These are phyloP conservation scores for Scheffersomyces spartinae DNA, from an alignment of 805 yeast genomes.

Conservation along the genomic window DNA sequence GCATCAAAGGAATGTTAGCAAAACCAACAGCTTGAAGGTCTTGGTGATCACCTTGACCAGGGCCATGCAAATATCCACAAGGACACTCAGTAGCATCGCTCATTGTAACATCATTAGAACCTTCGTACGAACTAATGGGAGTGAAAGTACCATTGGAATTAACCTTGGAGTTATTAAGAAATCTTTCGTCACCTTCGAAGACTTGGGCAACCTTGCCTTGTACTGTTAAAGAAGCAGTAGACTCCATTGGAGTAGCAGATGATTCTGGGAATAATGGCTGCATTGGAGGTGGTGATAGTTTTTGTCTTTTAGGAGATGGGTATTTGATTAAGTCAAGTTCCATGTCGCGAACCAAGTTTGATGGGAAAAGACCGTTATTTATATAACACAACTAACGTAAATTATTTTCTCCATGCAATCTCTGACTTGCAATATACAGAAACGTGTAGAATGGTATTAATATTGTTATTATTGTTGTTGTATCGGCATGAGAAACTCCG, in stretches of 20 bases:
- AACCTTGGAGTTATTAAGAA: background rate
- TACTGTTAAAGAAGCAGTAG: slow-evolving; percentile 1
- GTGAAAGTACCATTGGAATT: background rate
- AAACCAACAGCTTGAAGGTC: slow-evolving; percentile 16
- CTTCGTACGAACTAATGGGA: too few relatives aligned
- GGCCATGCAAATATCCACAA: slow-evolving; percentile 19
- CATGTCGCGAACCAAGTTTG: too few relatives aligned
- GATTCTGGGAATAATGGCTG: background rate
- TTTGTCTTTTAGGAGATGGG: too few relatives aligned
- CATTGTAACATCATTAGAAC: background rate
- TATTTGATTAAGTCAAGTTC: too few relatives aligned
- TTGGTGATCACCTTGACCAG: slow-evolving; percentile 12
- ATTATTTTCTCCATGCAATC: too few relatives aligned
- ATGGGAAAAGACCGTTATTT: too few relatives aligned
- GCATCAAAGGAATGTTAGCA: slow-evolving; percentile 9
- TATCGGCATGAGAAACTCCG: too few relatives aligned
- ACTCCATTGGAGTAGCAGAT: background rate
- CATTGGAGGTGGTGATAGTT: too few relatives aligned
- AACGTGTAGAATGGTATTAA: too few relatives aligned
- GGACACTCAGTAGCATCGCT: slow-evolving; percentile 9
- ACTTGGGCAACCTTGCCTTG: background rate
- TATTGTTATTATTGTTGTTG: too few relatives aligned
- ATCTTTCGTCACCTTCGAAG: background rate
- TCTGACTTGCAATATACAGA: too few relatives aligned
- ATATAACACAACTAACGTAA: too few relatives aligned